Evolutionary conservation across 805 yeast species (phyloP).

Genomic region (Saccharomycopsis sp.): DNA sequence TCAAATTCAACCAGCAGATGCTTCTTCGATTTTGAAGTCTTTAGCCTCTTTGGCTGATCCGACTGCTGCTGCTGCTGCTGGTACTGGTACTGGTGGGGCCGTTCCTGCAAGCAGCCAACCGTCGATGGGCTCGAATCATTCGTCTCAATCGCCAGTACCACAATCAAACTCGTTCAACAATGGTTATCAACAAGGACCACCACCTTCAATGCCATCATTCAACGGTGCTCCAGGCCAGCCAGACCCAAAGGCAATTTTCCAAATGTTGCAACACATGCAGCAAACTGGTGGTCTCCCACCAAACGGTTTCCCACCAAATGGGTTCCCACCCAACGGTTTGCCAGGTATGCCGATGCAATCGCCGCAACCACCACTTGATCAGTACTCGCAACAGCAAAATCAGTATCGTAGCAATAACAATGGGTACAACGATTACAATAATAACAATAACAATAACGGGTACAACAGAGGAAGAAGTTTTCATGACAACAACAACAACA

Average conservation of each 20-base stretch:
- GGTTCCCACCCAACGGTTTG: slow-evolving; percentile 7
- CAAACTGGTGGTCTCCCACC: slow-evolving; percentile 18
- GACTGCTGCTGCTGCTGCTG: slow-evolving; percentile 26
- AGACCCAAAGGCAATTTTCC: slow-evolving; percentile 36
- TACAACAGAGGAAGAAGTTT: no score
- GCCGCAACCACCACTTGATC: slow-evolving; percentile 20
- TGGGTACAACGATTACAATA: slow-evolving; percentile 11
- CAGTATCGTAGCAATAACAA: neutral
- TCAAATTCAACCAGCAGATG: no score
- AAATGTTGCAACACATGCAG: slow-evolving; percentile 31
- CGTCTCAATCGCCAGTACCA: no score
- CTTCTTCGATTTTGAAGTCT: slow-evolving; percentile 61
- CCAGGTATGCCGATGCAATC: slow-evolving; percentile 7
- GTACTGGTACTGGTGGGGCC: no score
- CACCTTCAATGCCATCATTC: neutral
- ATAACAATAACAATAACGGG: slow-evolving; percentile 3
- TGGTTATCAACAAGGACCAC: no score
- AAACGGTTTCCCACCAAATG: neutral
- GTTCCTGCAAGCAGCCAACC: no score
- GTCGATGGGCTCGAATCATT: no score
- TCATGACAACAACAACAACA: slow-evolving; percentile 7
- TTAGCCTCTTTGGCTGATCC: slow-evolving; percentile 51
- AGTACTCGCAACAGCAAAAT: slow-evolving; percentile 13
- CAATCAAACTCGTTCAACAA: no score
- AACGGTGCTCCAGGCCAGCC: slow-evolving; percentile 20